Conservation (phyloP, 2,329 filamentous ascomycete species). For the Graphilbum fragrans region DNA sequence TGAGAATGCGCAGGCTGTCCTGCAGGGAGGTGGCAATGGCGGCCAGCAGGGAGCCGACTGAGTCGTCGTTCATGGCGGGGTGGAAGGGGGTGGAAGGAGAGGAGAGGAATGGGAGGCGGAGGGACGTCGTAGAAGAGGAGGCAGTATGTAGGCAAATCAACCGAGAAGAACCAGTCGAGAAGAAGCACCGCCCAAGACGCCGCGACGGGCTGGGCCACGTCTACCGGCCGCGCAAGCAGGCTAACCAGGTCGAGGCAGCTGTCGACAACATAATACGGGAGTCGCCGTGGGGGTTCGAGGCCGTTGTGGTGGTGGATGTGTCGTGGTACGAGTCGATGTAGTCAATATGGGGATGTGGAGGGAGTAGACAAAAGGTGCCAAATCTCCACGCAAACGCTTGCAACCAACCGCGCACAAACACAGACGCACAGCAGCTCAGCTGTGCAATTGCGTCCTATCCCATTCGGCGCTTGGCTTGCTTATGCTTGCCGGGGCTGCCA, state of each 20-base stretch:
- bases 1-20: conserved; percentile 40
- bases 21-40: conserved; percentile 41
- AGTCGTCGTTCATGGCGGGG: conserved; percentile 21
- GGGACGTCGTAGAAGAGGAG: not conserved
- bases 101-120: not conserved
- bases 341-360: too few species aligned
- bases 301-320: too few species aligned
- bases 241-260: not conserved
- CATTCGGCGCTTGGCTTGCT: too few species aligned
- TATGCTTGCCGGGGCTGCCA: too few species aligned
- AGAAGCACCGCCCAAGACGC: not conserved
- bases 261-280: too few species aligned
- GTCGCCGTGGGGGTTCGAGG: too few species aligned
- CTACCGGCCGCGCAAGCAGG: conserved; percentile 1
- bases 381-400: too few species aligned
- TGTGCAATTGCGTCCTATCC: too few species aligned
- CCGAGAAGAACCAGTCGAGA: not conserved
- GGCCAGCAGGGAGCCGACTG: conserved; percentile 46
- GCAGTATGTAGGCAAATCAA: not conserved
- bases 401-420: too few species aligned
- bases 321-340: too few species aligned
- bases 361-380: too few species aligned
- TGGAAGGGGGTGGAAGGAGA: not conserved
- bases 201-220: not conserved
- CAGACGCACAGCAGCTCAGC: too few species aligned